Evolutionary conservation across 306 rosid genomes (phyloP).

Genomic region (Begonia masoniana): DNA sequence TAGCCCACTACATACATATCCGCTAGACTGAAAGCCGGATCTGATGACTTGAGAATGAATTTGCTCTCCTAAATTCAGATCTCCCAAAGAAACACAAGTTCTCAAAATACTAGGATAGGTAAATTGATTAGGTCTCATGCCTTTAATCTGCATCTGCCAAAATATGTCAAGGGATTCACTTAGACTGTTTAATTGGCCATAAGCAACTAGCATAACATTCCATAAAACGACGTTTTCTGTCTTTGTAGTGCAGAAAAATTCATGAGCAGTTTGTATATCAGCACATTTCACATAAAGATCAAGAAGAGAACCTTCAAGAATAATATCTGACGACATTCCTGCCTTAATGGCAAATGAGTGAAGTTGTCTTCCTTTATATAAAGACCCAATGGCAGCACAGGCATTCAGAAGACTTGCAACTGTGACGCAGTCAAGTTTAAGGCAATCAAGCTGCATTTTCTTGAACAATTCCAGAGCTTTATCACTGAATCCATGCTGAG

Average conservation of each 20-base stretch:
- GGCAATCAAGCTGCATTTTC: constrained; percentile 47
- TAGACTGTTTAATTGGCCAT: constrained; percentile 54
- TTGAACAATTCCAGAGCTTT: constrained; percentile 49
- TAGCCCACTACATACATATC: constrained; percentile 70
- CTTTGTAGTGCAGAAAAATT: constrained; percentile 50
- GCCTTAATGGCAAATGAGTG: constrained; percentile 67
- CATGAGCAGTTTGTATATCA: constrained; percentile 39
- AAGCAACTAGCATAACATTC: constrained; percentile 85
- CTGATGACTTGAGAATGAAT: constrained; percentile 59
- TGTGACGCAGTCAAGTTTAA: constrained; percentile 68
- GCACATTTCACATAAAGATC: constrained; percentile 88
- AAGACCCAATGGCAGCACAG: constrained; percentile 51
- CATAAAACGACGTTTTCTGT: constrained; percentile 69
- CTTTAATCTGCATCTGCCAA: constrained; percentile 63
- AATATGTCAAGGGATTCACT: constrained; percentile 48
- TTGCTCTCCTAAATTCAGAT: constrained; percentile 67
- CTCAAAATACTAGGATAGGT: constrained; percentile 79
- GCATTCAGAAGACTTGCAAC: constrained; percentile 77
- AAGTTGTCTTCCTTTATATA: constrained; percentile 51
- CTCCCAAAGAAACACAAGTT: constrained; percentile 67
- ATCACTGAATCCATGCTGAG: constrained; percentile 53
- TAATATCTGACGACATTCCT: constrained; percentile 65
- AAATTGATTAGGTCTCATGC: constrained; percentile 71
- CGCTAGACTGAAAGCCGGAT: constrained; percentile 74
- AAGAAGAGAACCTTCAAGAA: constrained; percentile 78